These are phyloP conservation scores for Metarhizium guizhouense DNA, from an alignment of 2,329 filamentous ascomycete species.

Conservation along the genomic window DNA sequence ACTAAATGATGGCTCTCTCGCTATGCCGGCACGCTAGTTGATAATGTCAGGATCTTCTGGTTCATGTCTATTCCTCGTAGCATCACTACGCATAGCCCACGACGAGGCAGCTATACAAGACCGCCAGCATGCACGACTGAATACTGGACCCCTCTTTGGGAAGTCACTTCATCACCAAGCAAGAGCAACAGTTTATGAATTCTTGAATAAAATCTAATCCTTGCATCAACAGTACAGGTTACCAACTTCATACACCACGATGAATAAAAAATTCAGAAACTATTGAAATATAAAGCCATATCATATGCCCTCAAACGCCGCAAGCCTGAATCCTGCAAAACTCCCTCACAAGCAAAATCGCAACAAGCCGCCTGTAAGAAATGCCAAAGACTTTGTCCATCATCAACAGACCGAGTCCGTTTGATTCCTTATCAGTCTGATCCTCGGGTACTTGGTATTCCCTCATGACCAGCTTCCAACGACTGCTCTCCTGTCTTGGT, in stretches of 20 bases:
- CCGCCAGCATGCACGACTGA: too few relatives aligned
- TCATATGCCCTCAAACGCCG: constrained; percentile 24
- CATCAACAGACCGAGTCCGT: neutral
- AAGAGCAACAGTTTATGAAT: neutral
- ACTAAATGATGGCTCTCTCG: too few relatives aligned
- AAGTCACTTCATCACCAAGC: too few relatives aligned
- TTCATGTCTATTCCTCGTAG: too few relatives aligned
- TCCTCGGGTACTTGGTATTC: neutral
- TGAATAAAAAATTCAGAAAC: neutral
- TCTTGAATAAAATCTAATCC: neutral
- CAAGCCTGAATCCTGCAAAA: constrained; percentile 22
- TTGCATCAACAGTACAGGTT: constrained; percentile 1
- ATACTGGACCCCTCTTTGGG: too few relatives aligned
- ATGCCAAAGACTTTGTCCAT: neutral
- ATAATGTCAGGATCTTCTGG: too few relatives aligned
- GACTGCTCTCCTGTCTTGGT: neutral
- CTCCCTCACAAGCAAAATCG: constrained; percentile 21
- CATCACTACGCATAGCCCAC: too few relatives aligned
- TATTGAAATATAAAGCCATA: constrained; percentile 17
- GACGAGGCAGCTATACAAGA: too few relatives aligned
- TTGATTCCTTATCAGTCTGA: neutral
- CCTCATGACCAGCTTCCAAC: neutral
- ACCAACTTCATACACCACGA: constrained; percentile 14
- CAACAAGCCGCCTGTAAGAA: constrained; percentile 8
- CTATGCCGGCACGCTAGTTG: too few relatives aligned